Conservation (phyloP, 2,329 filamentous ascomycete species). For the Pseudogymnoascus sp. region DNA sequence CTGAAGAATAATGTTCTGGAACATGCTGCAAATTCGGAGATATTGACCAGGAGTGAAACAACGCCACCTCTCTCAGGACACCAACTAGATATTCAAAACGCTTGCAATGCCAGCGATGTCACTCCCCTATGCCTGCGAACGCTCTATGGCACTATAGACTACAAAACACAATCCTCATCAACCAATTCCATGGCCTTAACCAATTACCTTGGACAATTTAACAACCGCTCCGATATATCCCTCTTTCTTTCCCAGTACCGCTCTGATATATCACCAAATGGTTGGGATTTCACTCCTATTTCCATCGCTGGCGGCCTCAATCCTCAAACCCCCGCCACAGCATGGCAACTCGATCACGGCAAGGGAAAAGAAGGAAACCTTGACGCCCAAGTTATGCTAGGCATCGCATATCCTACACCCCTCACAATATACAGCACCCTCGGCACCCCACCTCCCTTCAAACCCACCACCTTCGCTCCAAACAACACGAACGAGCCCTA, state of each 20-base stretch:
- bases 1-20: background rate
- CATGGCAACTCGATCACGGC: constrained; percentile 10
- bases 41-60: background rate
- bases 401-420: constrained; percentile 44
- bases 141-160: constrained; percentile 4
- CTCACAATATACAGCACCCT: constrained; percentile 47
- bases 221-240: constrained; percentile 21
- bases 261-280: background rate
- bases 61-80: background rate
- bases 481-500: constrained; percentile 47
- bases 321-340: constrained; percentile 10
- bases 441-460: constrained; percentile 41
- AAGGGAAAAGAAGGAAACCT: constrained; percentile 43
- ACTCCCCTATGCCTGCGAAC: constrained; percentile 6
- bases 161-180: constrained; percentile 14
- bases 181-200: constrained; percentile 19
- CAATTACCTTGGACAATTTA: constrained; percentile 22
- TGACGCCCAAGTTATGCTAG: constrained; percentile 47
- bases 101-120: background rate
- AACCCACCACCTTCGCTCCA: constrained; percentile 32
- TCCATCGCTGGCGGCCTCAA: constrained; percentile 11
- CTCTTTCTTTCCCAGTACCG: constrained; percentile 18
- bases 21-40: background rate
- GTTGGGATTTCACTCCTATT: background rate
- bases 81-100: background rate